Evolutionary conservation across 2,329 filamentous ascomycete species (phyloP).

Genomic region (Balansia obtecta): DNA sequence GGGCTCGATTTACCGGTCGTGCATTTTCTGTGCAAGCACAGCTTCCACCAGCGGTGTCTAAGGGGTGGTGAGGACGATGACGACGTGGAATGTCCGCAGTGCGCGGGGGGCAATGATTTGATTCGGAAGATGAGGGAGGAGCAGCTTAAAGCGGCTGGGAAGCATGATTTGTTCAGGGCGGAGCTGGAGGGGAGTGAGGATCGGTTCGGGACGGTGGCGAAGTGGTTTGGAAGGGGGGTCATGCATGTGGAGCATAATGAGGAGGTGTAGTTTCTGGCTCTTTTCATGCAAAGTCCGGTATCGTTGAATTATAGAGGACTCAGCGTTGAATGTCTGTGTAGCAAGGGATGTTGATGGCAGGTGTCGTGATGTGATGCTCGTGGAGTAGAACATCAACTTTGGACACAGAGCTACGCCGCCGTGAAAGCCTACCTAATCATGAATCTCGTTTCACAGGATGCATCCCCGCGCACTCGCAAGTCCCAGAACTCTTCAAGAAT

Average conservation of each 20-base stretch:
- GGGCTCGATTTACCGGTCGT: slow-evolving; percentile 78
- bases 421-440: too few relatives aligned
- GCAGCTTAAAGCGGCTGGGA: slow-evolving; percentile 74
- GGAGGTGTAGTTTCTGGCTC: slow-evolving; percentile 13
- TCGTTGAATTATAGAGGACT: too few relatives aligned
- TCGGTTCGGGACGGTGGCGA: slow-evolving; percentile 78
- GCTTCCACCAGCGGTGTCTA: slow-evolving; percentile 86
- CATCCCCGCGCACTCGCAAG: slow-evolving; percentile 7
- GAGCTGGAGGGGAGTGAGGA: slow-evolving; percentile 68
- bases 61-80: slow-evolving; percentile 33
- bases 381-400: too few relatives aligned
- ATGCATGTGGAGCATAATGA: slow-evolving; percentile 46
- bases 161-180: slow-evolving; percentile 80
- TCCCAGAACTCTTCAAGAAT: slow-evolving; percentile 2
- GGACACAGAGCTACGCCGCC: too few relatives aligned
- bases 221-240: slow-evolving; percentile 90
- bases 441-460: slow-evolving; percentile 26
- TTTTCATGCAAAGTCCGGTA: too few relatives aligned
- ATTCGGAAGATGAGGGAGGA: slow-evolving; percentile 76
- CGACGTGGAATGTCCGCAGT: slow-evolving; percentile 74
- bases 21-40: slow-evolving; percentile 95
- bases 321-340: too few relatives aligned
- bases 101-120: slow-evolving; percentile 71
- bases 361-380: too few relatives aligned
- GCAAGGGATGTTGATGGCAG: too few relatives aligned